A percentile compares a stretch with the other conserved stretches of the same genome.
Evolutionary conservation across 1,284 basidiomycete genomes (phyloP).

Genomic region (Irpex sp.): DNA sequence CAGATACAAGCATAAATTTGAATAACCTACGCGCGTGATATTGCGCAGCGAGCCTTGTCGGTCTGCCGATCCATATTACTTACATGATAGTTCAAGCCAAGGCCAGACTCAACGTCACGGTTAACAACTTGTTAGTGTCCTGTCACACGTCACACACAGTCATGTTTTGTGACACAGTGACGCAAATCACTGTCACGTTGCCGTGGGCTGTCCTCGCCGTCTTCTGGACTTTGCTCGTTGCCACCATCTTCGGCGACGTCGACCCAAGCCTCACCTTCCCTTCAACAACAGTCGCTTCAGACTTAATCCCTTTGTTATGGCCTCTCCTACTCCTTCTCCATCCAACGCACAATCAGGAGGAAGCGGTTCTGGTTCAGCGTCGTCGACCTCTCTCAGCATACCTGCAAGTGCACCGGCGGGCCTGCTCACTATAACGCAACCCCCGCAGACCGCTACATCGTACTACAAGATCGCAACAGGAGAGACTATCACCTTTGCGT

Average conservation of each 20-base stretch:
- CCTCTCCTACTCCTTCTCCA: background rate
- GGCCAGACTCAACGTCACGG: background rate
- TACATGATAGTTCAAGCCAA: too few relatives aligned
- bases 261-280: background rate
- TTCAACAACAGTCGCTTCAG: background rate
- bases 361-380: background rate
- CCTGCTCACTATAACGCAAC: conserved; percentile 70
- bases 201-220: background rate
- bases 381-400: conserved; percentile 28
- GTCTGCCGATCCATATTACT: too few relatives aligned
- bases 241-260: conserved; percentile 11
- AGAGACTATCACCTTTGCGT: conserved; percentile 83
- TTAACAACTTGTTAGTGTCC: background rate
- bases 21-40: too few relatives aligned
- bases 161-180: background rate
- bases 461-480: conserved; percentile 85
- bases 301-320: background rate
- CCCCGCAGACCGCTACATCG: conserved; percentile 74
- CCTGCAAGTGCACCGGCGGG: conserved; percentile 62
- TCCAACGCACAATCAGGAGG: background rate
- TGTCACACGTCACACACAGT: background rate
- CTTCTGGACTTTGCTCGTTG: background rate
- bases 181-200: conserved; percentile 1
- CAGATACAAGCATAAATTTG: too few relatives aligned
- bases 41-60: too few relatives aligned